Percentiles rank a stretch among this genome's conserved stretches.
phyloP scores from a whole-genome alignment of 805 yeast genomes.

The Ogataea glucozyma region DNA sequence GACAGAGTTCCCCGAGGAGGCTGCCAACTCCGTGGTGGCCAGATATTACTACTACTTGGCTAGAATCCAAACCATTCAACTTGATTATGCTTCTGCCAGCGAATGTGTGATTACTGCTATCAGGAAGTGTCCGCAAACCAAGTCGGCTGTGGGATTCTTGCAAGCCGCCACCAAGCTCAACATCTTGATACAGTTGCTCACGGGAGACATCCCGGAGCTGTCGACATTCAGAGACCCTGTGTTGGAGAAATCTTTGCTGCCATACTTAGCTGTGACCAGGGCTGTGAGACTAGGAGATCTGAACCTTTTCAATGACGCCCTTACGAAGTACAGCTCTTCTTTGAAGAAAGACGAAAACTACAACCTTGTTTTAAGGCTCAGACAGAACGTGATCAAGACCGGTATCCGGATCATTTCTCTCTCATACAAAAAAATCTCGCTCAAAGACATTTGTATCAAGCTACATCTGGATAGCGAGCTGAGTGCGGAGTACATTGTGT shows the following conservation, averaged over 20 bases:
- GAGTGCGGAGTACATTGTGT: slow-evolving; percentile 94
- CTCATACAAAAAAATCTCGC: slow-evolving; percentile 85
- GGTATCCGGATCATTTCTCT: slow-evolving; percentile 92
- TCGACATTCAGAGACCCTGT: slow-evolving; percentile 69
- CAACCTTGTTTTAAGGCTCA: slow-evolving; percentile 81
- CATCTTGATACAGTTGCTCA: slow-evolving; percentile 84
- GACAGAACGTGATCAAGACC: slow-evolving; percentile 96
- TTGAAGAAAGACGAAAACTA: slow-evolving; percentile 78
- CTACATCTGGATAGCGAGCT: slow-evolving; percentile 91
- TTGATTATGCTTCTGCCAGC: slow-evolving; percentile 87
- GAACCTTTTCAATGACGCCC: slow-evolving; percentile 70
- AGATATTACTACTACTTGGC: slow-evolving; percentile 90
- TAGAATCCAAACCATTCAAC: slow-evolving; percentile 86
- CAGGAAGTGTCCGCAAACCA: slow-evolving; percentile 93
- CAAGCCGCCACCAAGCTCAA: slow-evolving; percentile 88
- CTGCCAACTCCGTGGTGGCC: slow-evolving; percentile 80
- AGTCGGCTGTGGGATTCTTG: slow-evolving; percentile 79
- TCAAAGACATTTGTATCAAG: slow-evolving; percentile 91
- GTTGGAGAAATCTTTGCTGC: slow-evolving; percentile 62
- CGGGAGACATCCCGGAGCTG: slow-evolving; percentile 96
- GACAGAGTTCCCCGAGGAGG: slow-evolving; percentile 81
- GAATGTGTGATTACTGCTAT: slow-evolving; percentile 93
- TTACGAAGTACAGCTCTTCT: slow-evolving; percentile 58
- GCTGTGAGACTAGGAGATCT: slow-evolving; percentile 94
- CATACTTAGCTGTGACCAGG: slow-evolving; percentile 83